These are phyloP conservation scores for Miamiensis avidus DNA, from an alignment of 169 alveolate species.

Conservation along the genomic window DNA sequence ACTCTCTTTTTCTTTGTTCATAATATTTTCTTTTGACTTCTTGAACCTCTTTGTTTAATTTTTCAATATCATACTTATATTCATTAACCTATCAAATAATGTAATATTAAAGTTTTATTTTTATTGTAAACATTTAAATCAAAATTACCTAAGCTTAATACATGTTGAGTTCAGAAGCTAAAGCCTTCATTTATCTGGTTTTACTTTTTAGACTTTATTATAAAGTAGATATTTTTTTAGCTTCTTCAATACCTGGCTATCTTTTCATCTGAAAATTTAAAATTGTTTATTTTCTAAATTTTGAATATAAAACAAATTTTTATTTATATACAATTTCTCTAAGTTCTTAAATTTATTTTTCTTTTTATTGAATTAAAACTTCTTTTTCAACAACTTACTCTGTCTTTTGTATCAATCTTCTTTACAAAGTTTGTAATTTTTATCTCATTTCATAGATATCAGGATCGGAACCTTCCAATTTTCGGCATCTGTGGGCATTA, in stretches of 20 bases:
- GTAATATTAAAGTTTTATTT: not conserved
- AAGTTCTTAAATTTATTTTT: conserved; percentile 73
- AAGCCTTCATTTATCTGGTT: conserved; percentile 81
- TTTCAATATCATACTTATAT: conserved; percentile 85
- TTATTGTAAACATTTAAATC: not conserved
- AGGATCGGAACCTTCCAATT: conserved; percentile 86
- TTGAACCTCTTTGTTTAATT: conserved; percentile 82
- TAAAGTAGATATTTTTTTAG: conserved; percentile 66
- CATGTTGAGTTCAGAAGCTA: conserved; percentile 86
- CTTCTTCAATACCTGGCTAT: conserved; percentile 85
- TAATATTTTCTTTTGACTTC: conserved; percentile 82
- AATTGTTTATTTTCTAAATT: no score
- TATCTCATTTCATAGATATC: conserved; percentile 79
- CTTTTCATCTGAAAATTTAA: conserved; percentile 48
- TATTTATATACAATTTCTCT: conserved; percentile 47
- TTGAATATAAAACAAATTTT: no score
- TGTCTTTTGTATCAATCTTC: conserved; percentile 79
- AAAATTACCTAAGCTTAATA: conserved; percentile 73
- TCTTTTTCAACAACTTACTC: conserved; percentile 86
- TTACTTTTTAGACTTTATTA: conserved; percentile 76
- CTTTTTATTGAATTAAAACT: conserved; percentile 77
- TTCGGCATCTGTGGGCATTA: conserved; percentile 75
- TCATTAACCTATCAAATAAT: conserved; percentile 54
- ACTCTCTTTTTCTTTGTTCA: conserved; percentile 80
- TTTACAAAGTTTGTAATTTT: conserved; percentile 75